These are phyloP conservation scores for Ophiostoma ulmi DNA, from an alignment of 2,329 filamentous ascomycete species.

Conservation along the genomic window DNA sequence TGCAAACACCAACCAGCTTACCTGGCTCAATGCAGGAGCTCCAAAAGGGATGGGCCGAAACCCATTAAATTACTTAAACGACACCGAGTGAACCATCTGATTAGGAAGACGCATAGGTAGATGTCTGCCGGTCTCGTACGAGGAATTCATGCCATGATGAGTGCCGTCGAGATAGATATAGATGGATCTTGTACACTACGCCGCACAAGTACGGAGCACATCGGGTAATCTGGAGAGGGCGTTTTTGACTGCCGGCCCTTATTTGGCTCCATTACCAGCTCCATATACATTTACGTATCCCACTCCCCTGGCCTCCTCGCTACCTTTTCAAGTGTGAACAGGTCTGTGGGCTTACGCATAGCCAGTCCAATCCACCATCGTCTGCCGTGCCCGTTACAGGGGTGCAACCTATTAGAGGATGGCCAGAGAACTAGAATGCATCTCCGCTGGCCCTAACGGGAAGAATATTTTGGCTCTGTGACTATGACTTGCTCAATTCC, in stretches of 20 bases:
- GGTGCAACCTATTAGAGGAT: background rate
- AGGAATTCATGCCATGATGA: background rate
- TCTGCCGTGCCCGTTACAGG: background rate
- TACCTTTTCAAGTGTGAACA: background rate
- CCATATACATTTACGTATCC: background rate
- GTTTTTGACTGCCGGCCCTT: slow-evolving; percentile 1
- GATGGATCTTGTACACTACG: background rate
- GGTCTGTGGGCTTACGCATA: background rate
- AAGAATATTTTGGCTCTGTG: background rate
- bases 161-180: background rate
- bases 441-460: slow-evolving; percentile 9
- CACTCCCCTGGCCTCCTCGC: background rate
- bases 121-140: background rate
- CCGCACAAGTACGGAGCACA: background rate
- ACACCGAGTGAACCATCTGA: slow-evolving; percentile 6
- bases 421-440: background rate
- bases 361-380: background rate
- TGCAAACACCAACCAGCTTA: slow-evolving; percentile 7
- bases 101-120: background rate
- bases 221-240: slow-evolving; percentile 3
- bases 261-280: slow-evolving; percentile 4
- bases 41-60: background rate
- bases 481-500: background rate
- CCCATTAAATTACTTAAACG: background rate
- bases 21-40: background rate